Base-by-base conservation (phyloP, 2,329 filamentous ascomycete species). In the Didymellaceae sp. region DNA sequence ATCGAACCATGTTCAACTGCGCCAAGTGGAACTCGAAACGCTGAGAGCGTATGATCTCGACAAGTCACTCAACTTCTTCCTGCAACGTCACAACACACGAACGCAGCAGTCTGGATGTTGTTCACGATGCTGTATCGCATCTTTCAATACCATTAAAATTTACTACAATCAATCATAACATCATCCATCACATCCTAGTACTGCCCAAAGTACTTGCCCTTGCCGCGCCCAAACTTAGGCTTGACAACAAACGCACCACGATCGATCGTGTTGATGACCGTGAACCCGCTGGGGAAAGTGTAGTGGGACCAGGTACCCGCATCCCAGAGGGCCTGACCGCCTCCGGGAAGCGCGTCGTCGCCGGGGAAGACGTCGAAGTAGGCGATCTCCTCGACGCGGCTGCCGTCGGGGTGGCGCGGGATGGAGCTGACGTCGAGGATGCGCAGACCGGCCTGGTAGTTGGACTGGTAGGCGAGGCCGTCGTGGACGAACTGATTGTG, bases 181-280 rank as follows among this genome's bases (percentile, higher is more conserved):
- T 21, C 24, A 16, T 30, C 9, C 26, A 14, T 30, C 14, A n/a
- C 33, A 25, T 5, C n/a, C 14, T 40, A 47, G 50, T 53, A 51
- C 52, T 63, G 50, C 14, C 55, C 58, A 30, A 53, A 62, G 61
- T 61, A 64, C 52, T 64, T 56, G n/a, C 66, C 59, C 58, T 62
- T 63, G 26, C 66, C 65, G 47, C 55, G 55, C 11, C 61, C 63
- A 22, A 52, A 49, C 45, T 47, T 66, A 10, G 66, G 55, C 59
- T 66, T 70, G 7, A 72, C 66, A 16, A 72, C 66, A 53, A 73
- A 74, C 13, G 62, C 70, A 52, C 70, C 70, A 22, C 70, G 64
- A 51, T 81, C 79, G 52, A 81, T 80, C 2, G 77, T 80, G 62
- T 81, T 81, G 41, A 80, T 65, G 11, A 79, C 69, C 32, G 80